Evolutionary conservation across 768 basidiomycete species (phyloP), one percentile per base, ranked within the genome.

Genomic region (Rhizopogon vesiculosus): DNA sequence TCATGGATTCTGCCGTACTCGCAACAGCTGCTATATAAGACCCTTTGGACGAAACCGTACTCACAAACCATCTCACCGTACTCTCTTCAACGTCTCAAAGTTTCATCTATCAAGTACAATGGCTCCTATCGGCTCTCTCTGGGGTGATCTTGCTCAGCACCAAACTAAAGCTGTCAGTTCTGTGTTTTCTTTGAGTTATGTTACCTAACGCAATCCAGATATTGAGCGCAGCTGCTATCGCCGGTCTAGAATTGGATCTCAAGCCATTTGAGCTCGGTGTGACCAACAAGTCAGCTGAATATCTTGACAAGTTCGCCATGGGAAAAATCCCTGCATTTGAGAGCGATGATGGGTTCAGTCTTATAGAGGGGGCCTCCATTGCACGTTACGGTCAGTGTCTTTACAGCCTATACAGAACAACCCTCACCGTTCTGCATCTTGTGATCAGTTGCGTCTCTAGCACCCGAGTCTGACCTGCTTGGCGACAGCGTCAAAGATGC

Each of bases 251-350:
- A 53, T 28, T 70, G 0, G 67, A 70, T 18, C 58, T 39, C 0
- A 61, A 65, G n/a, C 38, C 49, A 3, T 52, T 69, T 4, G 64
- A 69, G 18, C 64, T 60, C 42, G 40, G 10, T 0, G 69, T 65
- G 42, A 69, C 61, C n/a, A 66, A 61, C 45, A 58, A 51, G 46
- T 43, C 67, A 2, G 59, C 67, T 6, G 69, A 70, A 58, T 69
- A 53, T 54, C 60, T 70, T 22, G 31, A 41, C 4, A 69, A 70
- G 46, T 70, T 69, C 42, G 69, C 67, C 2, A 0, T 70, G 10
- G 68, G 69, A 25, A 69, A 69, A 48, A 6, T 69, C 0, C 68
- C 68, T 6, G 59, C 62, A 0, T 69, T 69, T 33, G 69, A 70
- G 25, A 53, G 56, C 43, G 43, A 41, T 25, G 41, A 61, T 3